Base-by-base conservation (phyloP, 306 rosid genomes). In the Spatholobus suberectus region DNA sequence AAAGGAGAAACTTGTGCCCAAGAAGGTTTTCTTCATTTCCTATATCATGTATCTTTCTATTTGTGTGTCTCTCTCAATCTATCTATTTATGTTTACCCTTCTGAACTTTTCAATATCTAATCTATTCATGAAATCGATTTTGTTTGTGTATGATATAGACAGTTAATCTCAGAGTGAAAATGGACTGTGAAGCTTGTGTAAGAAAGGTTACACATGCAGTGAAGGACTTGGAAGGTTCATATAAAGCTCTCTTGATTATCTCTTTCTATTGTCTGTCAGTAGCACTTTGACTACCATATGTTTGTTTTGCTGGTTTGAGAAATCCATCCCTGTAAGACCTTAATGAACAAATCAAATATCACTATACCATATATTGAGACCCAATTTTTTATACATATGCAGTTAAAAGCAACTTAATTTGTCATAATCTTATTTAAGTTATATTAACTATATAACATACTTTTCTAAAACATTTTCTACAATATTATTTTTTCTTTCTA, bases 141-240 rank as follows among this genome's bases (percentile, higher is more conserved):
- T 69, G 20, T 15, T 61, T 38, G 23, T 78, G 68, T 54, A 11
- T n/a, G 12, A 35, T 44, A 63, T 85, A 94, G 98, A 95, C 91
- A 15, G 97, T 95, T 43, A 88, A 90, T 26, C 61, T 95, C 70
- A 88, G 89, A 84, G 97, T 95, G 91, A 89, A 93, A 85, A 93
- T 93, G 97, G 95, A 92, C 84, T 95, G 98, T 69, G 91, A 93
- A 82, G 97, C 95, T 74, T 95, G 98, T 80, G 97, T 83, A 62
- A 88, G 83, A 81, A 90, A 77, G 84, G 95, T 95, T 37, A 80
- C 5, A 73, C 63, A 84, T 47, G 89, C 94, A 15, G 89, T 90
- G 55, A 29, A 90, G 43, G 67, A 63, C 84, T 61, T 95, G 72
- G 85, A 88, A 91, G 98, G 97, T 91, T 76, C 80, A 62, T 69